Base-by-base conservation (phyloP, 192 early-diverging fungal genomes). In the Chytriomyces confervae region DNA sequence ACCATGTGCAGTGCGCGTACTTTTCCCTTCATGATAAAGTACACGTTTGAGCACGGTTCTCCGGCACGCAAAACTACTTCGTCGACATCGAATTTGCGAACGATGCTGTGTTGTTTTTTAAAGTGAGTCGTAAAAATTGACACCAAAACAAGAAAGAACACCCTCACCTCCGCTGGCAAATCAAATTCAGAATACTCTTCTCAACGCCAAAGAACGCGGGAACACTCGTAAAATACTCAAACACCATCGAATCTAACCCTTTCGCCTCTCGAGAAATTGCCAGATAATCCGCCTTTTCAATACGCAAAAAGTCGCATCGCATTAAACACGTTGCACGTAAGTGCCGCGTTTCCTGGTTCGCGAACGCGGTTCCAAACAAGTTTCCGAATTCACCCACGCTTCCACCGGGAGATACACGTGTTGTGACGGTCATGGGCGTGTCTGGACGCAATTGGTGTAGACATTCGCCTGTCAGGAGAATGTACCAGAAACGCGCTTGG, bases 261-360 rank as follows among this genome's bases (percentile, higher is more conserved):
- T 63, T 18, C 5, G 77, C 77, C 62, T 79, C 77, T 7, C 77
- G 24, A 7, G 47, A 64, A 20, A 79, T 79, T 6, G 77, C 69
- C n/a, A 72, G 2, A 49, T 44, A 79, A 50, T 79, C 77, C 51
- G n/a, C 45, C 50, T 79, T 79, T 29, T 79, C 77, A 63, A 79
- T 47, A 1, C 68, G 2, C 23, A 79, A 49, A 62, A 79, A 69
- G 10, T 65, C 70, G 13, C n/a, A 29, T 20, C 77, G 61, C 77
- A 79, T 79, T 0, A 72, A 61, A 72, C 77, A 79, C 1, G 61
- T 72, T 7, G 77, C 77, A 7, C 70, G 68, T 4, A 65, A 29
- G 29, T 79, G 62, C 62, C 77, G 50, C 20, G 48, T 48, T 50
- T 79, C 77, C 0, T 16, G 57, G 5, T 27, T 18, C 20, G 23